Conservation (phyloP, 2,329 filamentous ascomycete genomes). For the Sordariomycetes sp. region DNA sequence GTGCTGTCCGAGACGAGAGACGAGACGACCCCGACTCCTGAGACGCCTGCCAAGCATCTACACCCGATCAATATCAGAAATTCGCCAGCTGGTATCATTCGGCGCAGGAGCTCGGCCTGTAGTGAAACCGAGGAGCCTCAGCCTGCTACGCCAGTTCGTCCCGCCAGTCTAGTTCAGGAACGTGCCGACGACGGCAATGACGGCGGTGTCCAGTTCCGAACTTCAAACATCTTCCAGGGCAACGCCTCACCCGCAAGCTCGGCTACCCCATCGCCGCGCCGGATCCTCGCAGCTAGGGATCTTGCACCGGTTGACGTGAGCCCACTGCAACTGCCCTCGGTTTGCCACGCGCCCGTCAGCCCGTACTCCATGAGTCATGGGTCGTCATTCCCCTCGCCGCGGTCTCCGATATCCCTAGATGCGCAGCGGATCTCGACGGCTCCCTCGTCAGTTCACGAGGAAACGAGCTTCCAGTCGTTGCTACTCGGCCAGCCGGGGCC, state of each 20-base stretch:
- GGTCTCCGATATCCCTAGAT: constrained; percentile 56
- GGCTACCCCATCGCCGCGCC: constrained; percentile 29
- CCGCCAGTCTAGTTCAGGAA: constrained; percentile 35
- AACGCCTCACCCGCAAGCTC: constrained; percentile 20
- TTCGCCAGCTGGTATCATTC: not conserved
- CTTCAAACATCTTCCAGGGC: constrained; percentile 19
- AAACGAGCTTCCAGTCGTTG: constrained; percentile 56
- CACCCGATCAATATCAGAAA: not conserved
- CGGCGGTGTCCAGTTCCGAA: constrained; percentile 22
- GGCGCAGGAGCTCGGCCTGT: not conserved
- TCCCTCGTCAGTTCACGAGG: constrained; percentile 60
- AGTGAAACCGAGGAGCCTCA: not conserved
- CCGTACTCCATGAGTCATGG: constrained; percentile 51
- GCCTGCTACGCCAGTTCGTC: constrained; percentile 26
- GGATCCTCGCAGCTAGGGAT: constrained; percentile 27
- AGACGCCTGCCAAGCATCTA: not conserved
- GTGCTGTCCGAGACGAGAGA: not conserved
- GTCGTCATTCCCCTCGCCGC: constrained; percentile 58
- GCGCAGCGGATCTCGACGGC: constrained; percentile 62
- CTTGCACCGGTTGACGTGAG: constrained; percentile 36
- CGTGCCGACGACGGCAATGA: constrained; percentile 35
- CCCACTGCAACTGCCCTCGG: constrained; percentile 27
- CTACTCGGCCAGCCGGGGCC: constrained; percentile 63
- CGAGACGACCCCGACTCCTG: not conserved
- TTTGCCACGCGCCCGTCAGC: constrained; percentile 38